Percentiles rank a stretch among this genome's conserved stretches.
phyloP scores from a whole-genome alignment of 2,329 filamentous ascomycete species.

The Diaporthe vexans region DNA sequence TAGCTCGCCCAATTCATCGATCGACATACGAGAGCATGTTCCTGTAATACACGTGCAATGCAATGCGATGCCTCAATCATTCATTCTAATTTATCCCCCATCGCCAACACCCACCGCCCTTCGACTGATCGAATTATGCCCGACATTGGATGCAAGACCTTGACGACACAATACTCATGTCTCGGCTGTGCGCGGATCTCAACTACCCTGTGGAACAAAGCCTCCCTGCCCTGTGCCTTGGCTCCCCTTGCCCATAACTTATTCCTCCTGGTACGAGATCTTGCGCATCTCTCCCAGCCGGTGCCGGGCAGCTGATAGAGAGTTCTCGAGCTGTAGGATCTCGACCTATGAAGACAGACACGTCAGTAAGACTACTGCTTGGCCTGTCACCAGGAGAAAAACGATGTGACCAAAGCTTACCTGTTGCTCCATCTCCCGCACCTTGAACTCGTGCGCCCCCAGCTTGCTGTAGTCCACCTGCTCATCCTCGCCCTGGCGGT shows the following conservation, averaged over 20 bases:
- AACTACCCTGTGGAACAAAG: background rate
- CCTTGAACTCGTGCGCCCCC: slow-evolving; percentile 97
- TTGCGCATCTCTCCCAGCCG: slow-evolving; percentile 97
- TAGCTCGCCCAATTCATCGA: background rate
- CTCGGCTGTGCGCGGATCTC: background rate
- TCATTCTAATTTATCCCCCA: slow-evolving; percentile 9
- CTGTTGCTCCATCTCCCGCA: slow-evolving; percentile 99
- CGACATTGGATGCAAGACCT: background rate
- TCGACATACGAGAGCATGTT: background rate
- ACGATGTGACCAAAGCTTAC: slow-evolving; percentile 65
- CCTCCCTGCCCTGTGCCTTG: background rate
- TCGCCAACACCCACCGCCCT: background rate
- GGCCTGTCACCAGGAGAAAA: background rate
- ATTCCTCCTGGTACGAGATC: slow-evolving; percentile 91
- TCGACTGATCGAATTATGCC: background rate
- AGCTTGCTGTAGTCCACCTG: slow-evolving; percentile 89
- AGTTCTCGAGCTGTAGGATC: slow-evolving; percentile 95
- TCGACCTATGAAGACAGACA: slow-evolving; percentile 76
- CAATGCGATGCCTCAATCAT: slow-evolving; percentile 5
- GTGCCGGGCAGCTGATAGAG: slow-evolving; percentile 82
- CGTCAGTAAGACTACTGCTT: background rate
- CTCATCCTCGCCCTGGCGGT: slow-evolving; percentile 86
- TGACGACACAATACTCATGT: background rate
- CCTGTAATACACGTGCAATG: background rate
- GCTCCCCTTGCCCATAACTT: slow-evolving; percentile 41